Conservation (phyloP, 441 rosid genomes). For the Adansonia gregorii region DNA sequence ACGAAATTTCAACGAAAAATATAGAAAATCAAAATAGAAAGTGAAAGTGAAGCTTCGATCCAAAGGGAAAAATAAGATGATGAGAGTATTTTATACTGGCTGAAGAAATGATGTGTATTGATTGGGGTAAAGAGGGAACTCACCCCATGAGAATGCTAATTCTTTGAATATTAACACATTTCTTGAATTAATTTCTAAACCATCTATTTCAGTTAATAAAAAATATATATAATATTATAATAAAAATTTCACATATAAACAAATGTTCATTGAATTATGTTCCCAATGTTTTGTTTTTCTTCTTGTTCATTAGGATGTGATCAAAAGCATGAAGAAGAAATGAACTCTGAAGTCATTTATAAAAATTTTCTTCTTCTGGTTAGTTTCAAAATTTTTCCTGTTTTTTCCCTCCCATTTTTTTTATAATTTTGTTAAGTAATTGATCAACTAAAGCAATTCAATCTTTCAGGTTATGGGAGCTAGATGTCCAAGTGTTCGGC, state of each 20-base stretch:
- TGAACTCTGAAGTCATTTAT: constrained; percentile 85
- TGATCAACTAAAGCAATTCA: constrained; percentile 19
- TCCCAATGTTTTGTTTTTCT: neutral
- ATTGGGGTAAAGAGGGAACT: too few relatives aligned
- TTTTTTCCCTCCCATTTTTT: constrained; percentile 5
- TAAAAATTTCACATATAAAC: neutral
- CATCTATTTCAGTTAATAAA: too few relatives aligned
- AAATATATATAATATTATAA: too few relatives aligned
- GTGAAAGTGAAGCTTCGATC: constrained; percentile 19
- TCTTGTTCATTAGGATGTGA: constrained; percentile 67
- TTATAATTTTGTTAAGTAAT: neutral
- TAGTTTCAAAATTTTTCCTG: constrained; percentile 31
- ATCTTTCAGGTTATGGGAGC: constrained; percentile 89
- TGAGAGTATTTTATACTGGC: neutral
- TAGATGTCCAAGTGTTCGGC: constrained; percentile 83
- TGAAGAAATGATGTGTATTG: too few relatives aligned
- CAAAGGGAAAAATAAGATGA: constrained; percentile 21
- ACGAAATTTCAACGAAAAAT: neutral
- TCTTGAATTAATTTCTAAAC: too few relatives aligned
- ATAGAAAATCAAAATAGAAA: neutral
- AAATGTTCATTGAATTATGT: neutral
- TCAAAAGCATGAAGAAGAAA: constrained; percentile 85
- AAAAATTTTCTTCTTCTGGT: constrained; percentile 86
- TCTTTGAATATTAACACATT: too few relatives aligned
- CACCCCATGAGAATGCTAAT: too few relatives aligned